Evolutionary conservation across 352 stramenopile genomes (phyloP).

Genomic region (Phytophthora podocarpi): DNA sequence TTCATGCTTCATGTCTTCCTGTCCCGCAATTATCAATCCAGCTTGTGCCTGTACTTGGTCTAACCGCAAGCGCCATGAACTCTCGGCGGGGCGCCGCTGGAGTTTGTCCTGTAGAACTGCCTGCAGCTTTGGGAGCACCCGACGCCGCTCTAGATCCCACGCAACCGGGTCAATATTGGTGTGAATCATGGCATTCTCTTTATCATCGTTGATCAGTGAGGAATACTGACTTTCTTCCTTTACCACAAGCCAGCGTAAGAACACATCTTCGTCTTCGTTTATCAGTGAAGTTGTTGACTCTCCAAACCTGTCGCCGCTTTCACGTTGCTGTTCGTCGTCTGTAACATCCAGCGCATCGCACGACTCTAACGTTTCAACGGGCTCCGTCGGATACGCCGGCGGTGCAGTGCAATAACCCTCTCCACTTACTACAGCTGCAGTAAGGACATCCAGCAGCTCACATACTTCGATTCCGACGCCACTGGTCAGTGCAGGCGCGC

Average conservation of each 20-base stretch:
- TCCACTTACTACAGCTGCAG: slow-evolving; percentile 39
- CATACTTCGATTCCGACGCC: slow-evolving; percentile 60
- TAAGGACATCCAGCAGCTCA: slow-evolving; percentile 53
- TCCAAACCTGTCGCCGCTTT: slow-evolving; percentile 13
- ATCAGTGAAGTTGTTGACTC: slow-evolving; percentile 41
- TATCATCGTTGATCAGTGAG: slow-evolving; percentile 3
- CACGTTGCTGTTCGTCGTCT: slow-evolving; percentile 34
- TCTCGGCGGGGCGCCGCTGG: slow-evolving; percentile 17
- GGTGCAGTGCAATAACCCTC: slow-evolving; percentile 16
- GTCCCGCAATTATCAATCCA: slow-evolving; percentile 15
- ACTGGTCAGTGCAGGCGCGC: slow-evolving; percentile 44
- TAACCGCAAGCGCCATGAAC: slow-evolving; percentile 35
- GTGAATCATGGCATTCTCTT: slow-evolving; percentile 44
- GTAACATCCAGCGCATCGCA: slow-evolving; percentile 52
- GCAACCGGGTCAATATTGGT: slow-evolving; percentile 41
- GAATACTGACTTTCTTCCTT: slow-evolving; percentile 32
- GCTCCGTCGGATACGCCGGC: slow-evolving; percentile 46
- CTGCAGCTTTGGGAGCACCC: slow-evolving; percentile 46
- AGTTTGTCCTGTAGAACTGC: slow-evolving; percentile 28
- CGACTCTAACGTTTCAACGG: slow-evolving; percentile 46
- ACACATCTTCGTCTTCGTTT: slow-evolving; percentile 36
- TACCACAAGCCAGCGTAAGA: slow-evolving; percentile 50
- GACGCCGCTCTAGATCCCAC: slow-evolving; percentile 45
- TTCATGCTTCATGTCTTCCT: slow-evolving; percentile 15
- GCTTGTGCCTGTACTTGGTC: slow-evolving; percentile 36